A percentile compares a stretch with the other conserved stretches of the same genome.
Conservation (phyloP, 129 eudicot species). For the Helichrysum umbraculigerum region DNA sequence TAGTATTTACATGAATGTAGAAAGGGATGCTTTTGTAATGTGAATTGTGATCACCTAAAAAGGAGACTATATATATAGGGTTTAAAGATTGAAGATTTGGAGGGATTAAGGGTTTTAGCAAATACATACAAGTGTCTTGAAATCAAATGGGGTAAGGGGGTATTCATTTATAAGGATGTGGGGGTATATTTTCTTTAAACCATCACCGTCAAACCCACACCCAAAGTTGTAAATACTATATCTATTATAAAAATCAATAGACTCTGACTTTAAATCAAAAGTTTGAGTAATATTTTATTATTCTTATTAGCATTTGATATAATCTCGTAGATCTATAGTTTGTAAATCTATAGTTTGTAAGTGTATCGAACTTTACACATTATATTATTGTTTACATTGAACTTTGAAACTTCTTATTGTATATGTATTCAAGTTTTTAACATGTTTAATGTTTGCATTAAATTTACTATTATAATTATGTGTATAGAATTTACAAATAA, state of each 20-base stretch:
- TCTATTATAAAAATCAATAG: not conserved
- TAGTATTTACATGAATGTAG: not conserved
- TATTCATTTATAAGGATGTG: conserved; percentile 33
- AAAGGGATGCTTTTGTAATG: conserved; percentile 24
- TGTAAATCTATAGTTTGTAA: too few species aligned
- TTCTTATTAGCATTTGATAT: not conserved
- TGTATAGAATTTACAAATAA: too few species aligned
- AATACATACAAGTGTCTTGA: conserved; percentile 32
- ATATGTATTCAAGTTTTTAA: too few species aligned
- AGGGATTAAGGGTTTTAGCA: conserved; percentile 34
- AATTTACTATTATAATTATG: too few species aligned
- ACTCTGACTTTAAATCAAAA: not conserved
- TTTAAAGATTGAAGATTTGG: conserved; percentile 16
- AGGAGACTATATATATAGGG: not conserved
- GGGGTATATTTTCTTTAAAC: conserved; percentile 28
- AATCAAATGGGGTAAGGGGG: conserved; percentile 24
- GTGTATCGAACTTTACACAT: too few species aligned
- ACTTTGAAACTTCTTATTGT: too few species aligned
- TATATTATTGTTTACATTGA: too few species aligned
- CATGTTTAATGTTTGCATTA: too few species aligned
- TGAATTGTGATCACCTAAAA: not conserved
- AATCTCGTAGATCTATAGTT: too few species aligned
- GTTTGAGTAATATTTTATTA: not conserved
- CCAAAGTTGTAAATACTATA: not conserved
- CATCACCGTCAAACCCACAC: conserved; percentile 32